Percentiles rank a stretch among this genome's conserved stretches.
Evolutionary conservation across 108 stramenopile genomes (phyloP).

Genomic region (Skeletonema grethae): DNA sequence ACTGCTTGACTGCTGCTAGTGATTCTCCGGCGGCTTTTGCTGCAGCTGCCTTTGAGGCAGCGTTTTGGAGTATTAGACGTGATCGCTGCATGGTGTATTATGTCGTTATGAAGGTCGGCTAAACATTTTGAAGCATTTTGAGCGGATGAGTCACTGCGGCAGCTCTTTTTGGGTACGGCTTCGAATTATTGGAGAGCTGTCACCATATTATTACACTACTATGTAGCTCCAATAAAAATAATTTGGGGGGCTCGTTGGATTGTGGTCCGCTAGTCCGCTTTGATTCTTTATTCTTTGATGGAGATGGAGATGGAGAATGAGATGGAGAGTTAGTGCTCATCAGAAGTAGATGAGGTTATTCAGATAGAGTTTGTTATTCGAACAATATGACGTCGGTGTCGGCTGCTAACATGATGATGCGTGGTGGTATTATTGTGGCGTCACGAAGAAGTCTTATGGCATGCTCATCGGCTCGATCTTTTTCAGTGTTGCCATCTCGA

Average conservation of each 20-base stretch:
- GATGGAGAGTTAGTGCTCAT: too few species aligned
- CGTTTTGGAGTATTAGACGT: background rate
- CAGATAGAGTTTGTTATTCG: too few species aligned
- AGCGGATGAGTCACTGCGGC: background rate
- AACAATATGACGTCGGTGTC: background rate
- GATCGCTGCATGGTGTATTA: background rate
- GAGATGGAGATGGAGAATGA: background rate
- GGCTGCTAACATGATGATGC: background rate
- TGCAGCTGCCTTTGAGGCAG: conserved; percentile 4
- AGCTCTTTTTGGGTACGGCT: background rate
- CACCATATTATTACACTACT: too few species aligned
- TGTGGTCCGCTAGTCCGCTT: too few species aligned
- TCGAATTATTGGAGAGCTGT: background rate
- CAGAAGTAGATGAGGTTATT: too few species aligned
- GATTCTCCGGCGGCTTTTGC: background rate
- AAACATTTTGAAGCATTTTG: too few species aligned
- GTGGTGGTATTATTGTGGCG: background rate
- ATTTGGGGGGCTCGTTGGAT: background rate
- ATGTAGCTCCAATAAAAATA: too few species aligned
- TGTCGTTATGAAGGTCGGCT: too few species aligned
- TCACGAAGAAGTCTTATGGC: background rate
- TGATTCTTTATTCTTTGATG: too few species aligned
- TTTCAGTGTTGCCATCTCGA: background rate
- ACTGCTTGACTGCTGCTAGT: background rate
- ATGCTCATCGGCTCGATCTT: background rate